Percentiles rank a stretch among this genome's conserved stretches.
Evolutionary conservation across 2,329 filamentous ascomycete species (phyloP).

Genomic region (Scolecobasidium constrictum): DNA sequence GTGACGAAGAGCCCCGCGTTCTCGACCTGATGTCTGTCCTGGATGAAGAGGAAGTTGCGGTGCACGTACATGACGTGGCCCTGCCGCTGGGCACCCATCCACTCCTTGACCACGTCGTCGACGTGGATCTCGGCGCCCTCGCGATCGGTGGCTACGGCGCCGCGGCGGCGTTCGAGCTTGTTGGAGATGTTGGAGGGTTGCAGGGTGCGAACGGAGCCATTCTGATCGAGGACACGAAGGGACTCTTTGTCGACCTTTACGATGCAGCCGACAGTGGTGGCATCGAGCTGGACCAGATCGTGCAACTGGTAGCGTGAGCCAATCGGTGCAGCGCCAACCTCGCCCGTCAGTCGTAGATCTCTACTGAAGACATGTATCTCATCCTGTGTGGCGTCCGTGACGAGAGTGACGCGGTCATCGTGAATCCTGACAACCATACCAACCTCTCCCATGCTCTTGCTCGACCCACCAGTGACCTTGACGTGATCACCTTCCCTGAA

Average conservation of each 20-base stretch:
- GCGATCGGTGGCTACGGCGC: constrained; percentile 82
- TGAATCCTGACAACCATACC: constrained; percentile 93
- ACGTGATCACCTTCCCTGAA: constrained; percentile 94
- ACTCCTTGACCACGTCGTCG: constrained; percentile 88
- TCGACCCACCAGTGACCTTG: constrained; percentile 85
- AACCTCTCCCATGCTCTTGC: constrained; percentile 87
- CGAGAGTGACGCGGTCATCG: constrained; percentile 82
- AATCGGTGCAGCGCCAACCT: constrained; percentile 75
- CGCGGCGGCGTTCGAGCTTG: constrained; percentile 70
- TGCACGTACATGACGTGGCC: constrained; percentile 92
- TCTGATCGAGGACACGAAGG: constrained; percentile 80
- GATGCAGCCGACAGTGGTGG: constrained; percentile 83
- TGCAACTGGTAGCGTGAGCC: constrained; percentile 87
- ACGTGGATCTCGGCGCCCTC: constrained; percentile 86
- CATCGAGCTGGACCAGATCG: constrained; percentile 88
- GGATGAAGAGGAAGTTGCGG: constrained; percentile 81
- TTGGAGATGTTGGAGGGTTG: constrained; percentile 89
- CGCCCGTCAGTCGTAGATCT: constrained; percentile 84
- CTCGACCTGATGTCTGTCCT: constrained; percentile 73
- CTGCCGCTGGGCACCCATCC: constrained; percentile 70
- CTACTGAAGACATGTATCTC: constrained; percentile 98
- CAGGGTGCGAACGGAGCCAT: constrained; percentile 68
- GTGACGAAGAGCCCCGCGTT: constrained; percentile 87
- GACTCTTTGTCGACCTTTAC: constrained; percentile 94
- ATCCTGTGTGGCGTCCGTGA: constrained; percentile 84